These are phyloP conservation scores for Medicago truncatula DNA, from an alignment of 306 rosid genomes.

Conservation along the genomic window DNA sequence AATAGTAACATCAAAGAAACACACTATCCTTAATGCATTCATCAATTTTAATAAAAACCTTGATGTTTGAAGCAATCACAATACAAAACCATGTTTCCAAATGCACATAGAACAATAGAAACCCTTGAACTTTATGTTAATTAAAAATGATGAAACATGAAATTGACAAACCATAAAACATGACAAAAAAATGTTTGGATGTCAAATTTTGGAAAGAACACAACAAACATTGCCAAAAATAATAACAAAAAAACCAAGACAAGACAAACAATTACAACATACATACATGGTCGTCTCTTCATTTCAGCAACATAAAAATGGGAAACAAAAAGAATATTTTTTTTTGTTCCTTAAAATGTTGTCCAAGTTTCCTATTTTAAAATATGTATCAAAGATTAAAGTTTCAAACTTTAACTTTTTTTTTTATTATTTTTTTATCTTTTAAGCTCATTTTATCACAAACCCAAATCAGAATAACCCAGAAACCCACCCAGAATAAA, in stretches of 20 bases:
- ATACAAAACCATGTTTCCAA: slow-evolving; percentile 21
- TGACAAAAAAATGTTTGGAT: background rate
- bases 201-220: slow-evolving; percentile 6
- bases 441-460: background rate
- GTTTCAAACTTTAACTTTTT: slow-evolving; percentile 31
- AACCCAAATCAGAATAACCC: slow-evolving; percentile 13
- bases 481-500: background rate
- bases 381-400: slow-evolving; percentile 25
- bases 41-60: background rate
- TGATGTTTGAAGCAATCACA: background rate
- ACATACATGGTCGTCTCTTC: background rate
- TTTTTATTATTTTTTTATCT: background rate
- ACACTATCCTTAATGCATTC: slow-evolving; percentile 19
- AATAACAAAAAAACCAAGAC: background rate
- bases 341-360: slow-evolving; percentile 7
- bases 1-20: slow-evolving; percentile 9
- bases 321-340: background rate
- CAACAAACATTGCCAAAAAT: slow-evolving; percentile 18
- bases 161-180: slow-evolving; percentile 9
- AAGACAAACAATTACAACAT: background rate
- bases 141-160: slow-evolving; percentile 9
- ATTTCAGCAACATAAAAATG: background rate
- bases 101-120: slow-evolving; percentile 12
- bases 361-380: slow-evolving; percentile 22
- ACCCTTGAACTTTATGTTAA: background rate